Evolutionary conservation across 75 land plant species (phyloP), one percentile per base, ranked within the genome.

Genomic region (Pinus albicaulis): DNA sequence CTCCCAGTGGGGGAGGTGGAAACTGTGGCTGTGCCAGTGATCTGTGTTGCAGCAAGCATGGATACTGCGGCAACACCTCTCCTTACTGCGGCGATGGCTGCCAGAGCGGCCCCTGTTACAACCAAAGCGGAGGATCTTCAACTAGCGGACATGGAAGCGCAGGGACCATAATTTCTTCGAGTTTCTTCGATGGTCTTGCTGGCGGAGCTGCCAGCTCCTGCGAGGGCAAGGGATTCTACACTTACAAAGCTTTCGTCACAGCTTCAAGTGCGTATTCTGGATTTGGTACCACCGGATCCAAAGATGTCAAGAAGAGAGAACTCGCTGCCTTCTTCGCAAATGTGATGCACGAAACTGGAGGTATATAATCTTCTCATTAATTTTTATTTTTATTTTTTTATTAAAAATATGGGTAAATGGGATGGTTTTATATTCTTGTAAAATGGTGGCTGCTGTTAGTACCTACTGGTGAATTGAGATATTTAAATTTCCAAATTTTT

Each of bases 321-420:
- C 82, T 91, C 59, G 93, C 93, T 55, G 93, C 93, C 23, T 91
- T 91, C 77, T 91, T 85, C 74, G 93, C 90, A 0, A 82, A 91
- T 74, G 93, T 82, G 34, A 75, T 82, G 3, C 90, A 88, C 53
- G 93, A 91, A 56, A 88, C 93, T 62, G 91, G 88, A 69, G 66
- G 90, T 88, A 80, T 31, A 2, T 31, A 31, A 31, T 31, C 31
- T 31, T 1, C 31, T 31, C 31, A 31, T 31, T 31, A 31, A 31
- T 31, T 31, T 31, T 31, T 31, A 31, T 31, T 31, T 31, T 31
- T 28, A 1, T 31, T 31, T 31, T 28, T 31, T 31, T 31, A 31
- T 31, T 31, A 1, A 2, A 31, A 1, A 2, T 1, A 31, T 31
- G 31, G 31, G 31, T 2, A 31, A 31, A 1, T 31, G 31, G 28